A percentile compares a stretch with the other conserved stretches of the same genome.
Evolutionary conservation across 1,139 yeast species (phyloP).

Genomic region (Zygosaccharomyces sapae): DNA sequence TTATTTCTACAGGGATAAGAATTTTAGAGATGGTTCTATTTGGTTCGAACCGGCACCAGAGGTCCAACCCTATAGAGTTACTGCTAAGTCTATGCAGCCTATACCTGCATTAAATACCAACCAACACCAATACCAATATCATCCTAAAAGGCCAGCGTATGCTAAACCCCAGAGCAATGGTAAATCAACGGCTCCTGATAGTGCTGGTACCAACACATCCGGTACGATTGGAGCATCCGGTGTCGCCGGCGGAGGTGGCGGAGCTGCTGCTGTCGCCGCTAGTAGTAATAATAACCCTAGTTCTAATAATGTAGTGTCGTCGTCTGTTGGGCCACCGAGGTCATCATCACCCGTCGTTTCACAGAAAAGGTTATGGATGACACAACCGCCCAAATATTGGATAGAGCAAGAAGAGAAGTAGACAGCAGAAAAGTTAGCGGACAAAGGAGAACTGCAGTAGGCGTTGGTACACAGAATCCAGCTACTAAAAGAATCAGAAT

Average conservation of each 20-base stretch:
- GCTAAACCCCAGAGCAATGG: neutral
- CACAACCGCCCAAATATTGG: conserved; percentile 33
- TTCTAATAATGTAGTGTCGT: neutral
- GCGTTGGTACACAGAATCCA: conserved; percentile 39
- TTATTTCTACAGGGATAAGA: conserved; percentile 62
- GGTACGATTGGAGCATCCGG: neutral
- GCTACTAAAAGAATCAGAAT: conserved; percentile 16
- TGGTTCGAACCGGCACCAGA: conserved; percentile 77
- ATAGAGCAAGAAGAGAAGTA: conserved; percentile 28
- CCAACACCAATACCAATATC: conserved; percentile 20
- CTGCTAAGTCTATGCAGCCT: conserved; percentile 43
- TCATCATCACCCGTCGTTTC: conserved; percentile 4
- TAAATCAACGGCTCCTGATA: neutral
- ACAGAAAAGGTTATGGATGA: conserved; percentile 25
- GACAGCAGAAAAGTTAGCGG: conserved; percentile 22
- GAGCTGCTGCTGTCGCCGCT: conserved; percentile 9
- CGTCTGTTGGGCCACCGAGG: neutral
- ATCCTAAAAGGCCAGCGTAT: conserved; percentile 28
- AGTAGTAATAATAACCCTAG: neutral
- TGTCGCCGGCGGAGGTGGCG: neutral
- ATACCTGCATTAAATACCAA: conserved; percentile 36
- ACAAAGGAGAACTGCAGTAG: conserved; percentile 22
- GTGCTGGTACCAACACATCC: conserved; percentile 4
- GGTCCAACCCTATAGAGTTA: conserved; percentile 65
- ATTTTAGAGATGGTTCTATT: conserved; percentile 57